These are phyloP conservation scores for Trifolium subterraneum DNA, from an alignment of 306 rosid genomes.

Conservation along the genomic window DNA sequence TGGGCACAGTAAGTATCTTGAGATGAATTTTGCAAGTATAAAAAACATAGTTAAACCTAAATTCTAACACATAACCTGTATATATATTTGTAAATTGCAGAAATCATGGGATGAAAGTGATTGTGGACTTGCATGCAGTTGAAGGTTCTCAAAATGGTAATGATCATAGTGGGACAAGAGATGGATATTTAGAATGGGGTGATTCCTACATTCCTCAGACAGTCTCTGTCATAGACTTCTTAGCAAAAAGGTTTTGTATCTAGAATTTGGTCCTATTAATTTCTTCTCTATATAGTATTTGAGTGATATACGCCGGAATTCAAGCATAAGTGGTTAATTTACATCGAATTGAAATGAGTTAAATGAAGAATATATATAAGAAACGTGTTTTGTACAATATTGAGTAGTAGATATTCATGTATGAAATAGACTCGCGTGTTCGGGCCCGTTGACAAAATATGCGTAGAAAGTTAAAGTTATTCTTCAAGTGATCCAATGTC, in stretches of 20 bases:
- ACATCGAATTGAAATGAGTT: too few relatives aligned
- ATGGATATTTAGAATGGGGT: slow-evolving; percentile 58
- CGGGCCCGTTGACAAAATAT: too few relatives aligned
- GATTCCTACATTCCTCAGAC: slow-evolving; percentile 51
- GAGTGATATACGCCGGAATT: too few relatives aligned
- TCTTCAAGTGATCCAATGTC: too few relatives aligned
- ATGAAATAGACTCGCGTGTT: too few relatives aligned
- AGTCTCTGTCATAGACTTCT: slow-evolving; percentile 54
- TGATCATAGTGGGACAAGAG: slow-evolving; percentile 61
- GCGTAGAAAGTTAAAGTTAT: too few relatives aligned
- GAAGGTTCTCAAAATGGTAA: slow-evolving; percentile 65
- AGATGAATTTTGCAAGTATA: not conserved
- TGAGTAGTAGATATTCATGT: too few relatives aligned
- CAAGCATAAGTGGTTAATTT: too few relatives aligned
- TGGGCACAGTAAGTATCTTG: slow-evolving; percentile 66
- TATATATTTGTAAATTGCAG: slow-evolving; percentile 37
- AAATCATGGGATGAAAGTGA: slow-evolving; percentile 53
- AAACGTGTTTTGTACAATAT: too few relatives aligned
- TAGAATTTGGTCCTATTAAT: too few relatives aligned
- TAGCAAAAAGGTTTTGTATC: slow-evolving; percentile 57
- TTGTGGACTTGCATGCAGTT: slow-evolving; percentile 64
- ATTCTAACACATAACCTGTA: not conserved
- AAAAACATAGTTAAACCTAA: not conserved
- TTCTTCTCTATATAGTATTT: too few relatives aligned
- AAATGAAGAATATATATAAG: too few relatives aligned